Base-by-base conservation (phyloP, 768 basidiomycete genomes). In the Ramaria sp. region DNA sequence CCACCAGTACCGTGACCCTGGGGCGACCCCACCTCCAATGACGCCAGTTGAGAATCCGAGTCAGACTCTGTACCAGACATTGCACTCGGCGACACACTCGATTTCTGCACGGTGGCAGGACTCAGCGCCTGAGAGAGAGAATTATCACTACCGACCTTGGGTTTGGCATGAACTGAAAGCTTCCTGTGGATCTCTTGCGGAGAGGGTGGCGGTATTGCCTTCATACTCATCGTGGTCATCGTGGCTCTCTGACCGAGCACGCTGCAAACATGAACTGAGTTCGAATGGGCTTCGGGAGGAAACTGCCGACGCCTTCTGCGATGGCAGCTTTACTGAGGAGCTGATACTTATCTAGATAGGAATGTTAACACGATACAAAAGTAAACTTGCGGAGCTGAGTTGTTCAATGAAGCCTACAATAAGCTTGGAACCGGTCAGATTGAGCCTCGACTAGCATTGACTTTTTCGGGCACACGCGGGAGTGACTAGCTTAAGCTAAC, bases 171-270 rank as follows among this genome's bases (percentile, higher is more conserved):
- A 19, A 89, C 78, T 2, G 88, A 91, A 6, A 94, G 80, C 67
- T 92, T 93, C 62, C 89, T 77, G 58, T 88, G 79, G 17, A 94
- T 81, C 72, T 94, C 91, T 68, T 91, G 89, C 15, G 85, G 83
- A 12, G 91, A 84, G 7, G 89, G 91, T 4, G 90, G 86, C 13
- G 85, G 70, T 17, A 65, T 71, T n/a, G 73, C 31, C 20, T 48
- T 60, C 46, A 49, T 53, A 63, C 60, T 48, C 67, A 69, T 69
- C 33, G 38, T 60, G 52, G 24, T 38, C 33, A 57, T 22, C 27
- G 19, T 39, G 19, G 51, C 12, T n/a, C 12, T 13, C 33, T 20
- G 51, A n/a, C 24, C 15, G 53, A 51, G 49, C 50, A 17, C 30
- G 27, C 27, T 27, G 27, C 27, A 20, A 38, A 15, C n/a, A 37